phyloP scores from a whole-genome alignment of 2,329 filamentous ascomycete species.

The Phyllosticta capitalensis region DNA sequence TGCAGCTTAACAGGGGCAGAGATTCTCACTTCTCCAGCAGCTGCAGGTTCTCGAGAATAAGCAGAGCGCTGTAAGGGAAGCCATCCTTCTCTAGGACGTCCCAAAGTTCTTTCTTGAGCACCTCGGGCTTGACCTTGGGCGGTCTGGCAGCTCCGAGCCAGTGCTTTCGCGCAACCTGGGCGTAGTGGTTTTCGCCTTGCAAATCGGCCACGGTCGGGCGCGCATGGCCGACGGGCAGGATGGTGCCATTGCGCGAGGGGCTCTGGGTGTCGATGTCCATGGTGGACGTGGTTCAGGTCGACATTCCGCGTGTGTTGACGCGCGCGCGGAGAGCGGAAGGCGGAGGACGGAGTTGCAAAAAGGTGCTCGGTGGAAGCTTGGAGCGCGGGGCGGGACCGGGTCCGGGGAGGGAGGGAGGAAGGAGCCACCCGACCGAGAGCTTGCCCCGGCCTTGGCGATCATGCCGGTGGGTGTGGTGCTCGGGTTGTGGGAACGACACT shows the following conservation, averaged over 20 bases:
- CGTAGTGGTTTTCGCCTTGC: slow-evolving; percentile 56
- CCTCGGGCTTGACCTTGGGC: slow-evolving; percentile 64
- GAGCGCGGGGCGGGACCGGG: neutral
- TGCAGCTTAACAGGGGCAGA: neutral
- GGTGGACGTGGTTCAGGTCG: slow-evolving; percentile 6
- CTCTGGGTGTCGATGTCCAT: slow-evolving; percentile 21
- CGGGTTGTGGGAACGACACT: slow-evolving; percentile 2
- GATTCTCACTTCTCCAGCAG: slow-evolving; percentile 63
- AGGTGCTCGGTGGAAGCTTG: neutral
- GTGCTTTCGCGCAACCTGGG: slow-evolving; percentile 67
- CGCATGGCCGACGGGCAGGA: slow-evolving; percentile 25
- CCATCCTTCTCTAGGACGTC: slow-evolving; percentile 72
- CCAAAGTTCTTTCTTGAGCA: slow-evolving; percentile 84
- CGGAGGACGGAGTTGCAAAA: neutral
- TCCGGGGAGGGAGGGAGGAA: neutral
- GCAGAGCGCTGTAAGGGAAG: slow-evolving; percentile 67
- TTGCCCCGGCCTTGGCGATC: slow-evolving; percentile 3
- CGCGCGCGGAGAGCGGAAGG: slow-evolving; percentile 7
- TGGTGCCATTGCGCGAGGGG: slow-evolving; percentile 13
- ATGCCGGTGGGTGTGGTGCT: slow-evolving; percentile 3
- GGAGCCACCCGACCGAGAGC: neutral
- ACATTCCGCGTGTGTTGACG: slow-evolving; percentile 1
- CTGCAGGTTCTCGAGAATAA: slow-evolving; percentile 83
- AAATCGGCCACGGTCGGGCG: slow-evolving; percentile 59
- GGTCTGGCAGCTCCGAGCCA: slow-evolving; percentile 64